These are phyloP conservation scores for Lolium rigidum DNA, from an alignment of 176 grass and related monocot genomes.

Conservation along the genomic window DNA sequence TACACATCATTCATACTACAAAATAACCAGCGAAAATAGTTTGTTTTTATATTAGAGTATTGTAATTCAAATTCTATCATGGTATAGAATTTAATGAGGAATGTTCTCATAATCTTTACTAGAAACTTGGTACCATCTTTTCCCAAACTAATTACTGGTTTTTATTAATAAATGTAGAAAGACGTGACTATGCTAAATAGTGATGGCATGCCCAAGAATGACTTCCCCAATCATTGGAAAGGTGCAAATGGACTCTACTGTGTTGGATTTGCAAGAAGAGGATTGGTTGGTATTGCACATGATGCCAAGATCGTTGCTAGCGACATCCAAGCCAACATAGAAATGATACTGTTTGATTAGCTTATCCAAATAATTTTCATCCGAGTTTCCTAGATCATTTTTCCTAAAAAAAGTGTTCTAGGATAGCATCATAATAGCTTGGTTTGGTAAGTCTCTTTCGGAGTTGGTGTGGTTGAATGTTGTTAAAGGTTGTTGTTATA, in stretches of 20 bases:
- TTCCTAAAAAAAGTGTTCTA: not conserved
- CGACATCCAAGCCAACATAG: slow-evolving; percentile 52
- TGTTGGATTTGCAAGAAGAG: slow-evolving; percentile 57
- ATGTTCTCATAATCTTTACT: not conserved
- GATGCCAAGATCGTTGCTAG: slow-evolving; percentile 56
- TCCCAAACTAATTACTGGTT: not conserved
- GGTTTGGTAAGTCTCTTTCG: not conserved
- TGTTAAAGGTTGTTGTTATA: not conserved
- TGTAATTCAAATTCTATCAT: not conserved
- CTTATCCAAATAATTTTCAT: not conserved
- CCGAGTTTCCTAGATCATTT: not conserved
- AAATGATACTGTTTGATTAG: not conserved
- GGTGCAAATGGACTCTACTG: slow-evolving; percentile 64
- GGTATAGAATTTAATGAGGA: not conserved
- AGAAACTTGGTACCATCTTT: not conserved
- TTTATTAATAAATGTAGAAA: slow-evolving; percentile 37
- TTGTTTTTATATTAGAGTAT: not conserved
- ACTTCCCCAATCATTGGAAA: slow-evolving; percentile 70
- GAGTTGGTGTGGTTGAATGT: not conserved
- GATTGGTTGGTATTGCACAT: slow-evolving; percentile 51
- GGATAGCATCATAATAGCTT: too few species aligned
- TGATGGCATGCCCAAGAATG: slow-evolving; percentile 54
- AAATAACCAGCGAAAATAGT: too few species aligned
- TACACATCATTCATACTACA: not conserved
- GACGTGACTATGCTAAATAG: slow-evolving; percentile 43